Percentiles rank a stretch among this genome's conserved stretches.
Evolutionary conservation across 371 early-diverging fungal genomes (phyloP).

Genomic region (Fennellomyces sp.): DNA sequence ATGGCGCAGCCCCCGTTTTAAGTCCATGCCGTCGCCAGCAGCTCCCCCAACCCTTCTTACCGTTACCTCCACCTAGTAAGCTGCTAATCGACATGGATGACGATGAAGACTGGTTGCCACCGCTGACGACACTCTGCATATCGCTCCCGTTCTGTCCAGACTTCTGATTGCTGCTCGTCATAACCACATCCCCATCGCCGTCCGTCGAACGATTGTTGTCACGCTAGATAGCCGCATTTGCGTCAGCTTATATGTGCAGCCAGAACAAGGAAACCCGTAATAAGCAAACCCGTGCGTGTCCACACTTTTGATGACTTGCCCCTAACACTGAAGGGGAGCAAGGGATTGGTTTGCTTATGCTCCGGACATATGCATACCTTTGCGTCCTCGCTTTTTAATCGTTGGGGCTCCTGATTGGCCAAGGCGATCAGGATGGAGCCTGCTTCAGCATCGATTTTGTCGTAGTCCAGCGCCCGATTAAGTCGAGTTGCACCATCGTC

Average conservation of each 20-base stretch:
- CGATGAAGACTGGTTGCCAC: not conserved
- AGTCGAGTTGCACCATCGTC: constrained; percentile 23
- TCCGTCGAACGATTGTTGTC: not conserved
- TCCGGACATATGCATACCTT: constrained; percentile 1
- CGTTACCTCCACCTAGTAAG: constrained; percentile 21
- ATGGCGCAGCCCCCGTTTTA: not conserved
- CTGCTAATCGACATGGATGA: constrained; percentile 28
- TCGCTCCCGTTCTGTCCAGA: not conserved
- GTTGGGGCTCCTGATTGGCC: constrained; percentile 34
- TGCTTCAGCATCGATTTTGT: constrained; percentile 47
- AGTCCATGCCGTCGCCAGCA: not conserved
- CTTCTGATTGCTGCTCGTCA: constrained; percentile 2
- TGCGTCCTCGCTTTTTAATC: not conserved
- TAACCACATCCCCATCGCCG: constrained; percentile 10
- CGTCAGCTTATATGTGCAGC: no score
- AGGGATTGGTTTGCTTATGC: not conserved
- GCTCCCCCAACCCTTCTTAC: not conserved
- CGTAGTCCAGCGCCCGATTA: constrained; percentile 19
- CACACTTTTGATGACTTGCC: no score
- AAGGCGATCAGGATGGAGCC: constrained; percentile 48
- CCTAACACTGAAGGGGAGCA: not conserved
- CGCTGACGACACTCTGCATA: not conserved
- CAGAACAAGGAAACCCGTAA: no score
- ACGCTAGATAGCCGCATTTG: no score
- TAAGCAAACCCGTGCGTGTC: no score